phyloP scores from a whole-genome alignment of 2,329 filamentous ascomycete genomes.

The Leptodontidium sp. region DNA sequence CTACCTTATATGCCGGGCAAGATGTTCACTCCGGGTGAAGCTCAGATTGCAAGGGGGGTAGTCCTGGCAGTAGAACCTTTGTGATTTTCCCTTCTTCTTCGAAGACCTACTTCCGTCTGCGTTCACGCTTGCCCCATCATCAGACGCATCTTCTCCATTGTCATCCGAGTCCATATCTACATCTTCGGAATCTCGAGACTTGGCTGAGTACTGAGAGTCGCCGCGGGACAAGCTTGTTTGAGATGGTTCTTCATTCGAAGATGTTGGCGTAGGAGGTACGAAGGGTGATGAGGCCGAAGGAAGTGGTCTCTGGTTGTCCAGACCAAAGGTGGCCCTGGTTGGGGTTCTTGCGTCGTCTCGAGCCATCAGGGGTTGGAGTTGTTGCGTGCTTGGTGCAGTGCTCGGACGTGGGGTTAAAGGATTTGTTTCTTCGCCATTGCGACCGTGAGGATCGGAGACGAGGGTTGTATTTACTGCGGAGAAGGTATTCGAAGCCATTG shows the following conservation, averaged over 20 bases:
- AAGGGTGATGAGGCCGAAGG: slow-evolving; percentile 61
- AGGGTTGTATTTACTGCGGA: slow-evolving; percentile 67
- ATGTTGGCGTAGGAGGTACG: slow-evolving; percentile 54
- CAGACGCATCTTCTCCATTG: slow-evolving; percentile 62
- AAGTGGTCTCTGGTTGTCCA: slow-evolving; percentile 61
- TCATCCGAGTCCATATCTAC: slow-evolving; percentile 73
- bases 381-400: slow-evolving; percentile 53
- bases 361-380: slow-evolving; percentile 48
- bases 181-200: slow-evolving; percentile 71
- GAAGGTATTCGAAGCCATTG: slow-evolving; percentile 67
- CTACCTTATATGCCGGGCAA: slow-evolving; percentile 92
- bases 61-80: slow-evolving; percentile 95
- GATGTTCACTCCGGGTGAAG: slow-evolving; percentile 94
- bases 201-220: slow-evolving; percentile 67
- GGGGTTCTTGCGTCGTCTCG: slow-evolving; percentile 66
- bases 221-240: slow-evolving; percentile 57
- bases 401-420: slow-evolving; percentile 60
- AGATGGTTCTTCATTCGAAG: slow-evolving; percentile 54
- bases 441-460: slow-evolving; percentile 49
- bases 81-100: slow-evolving; percentile 94
- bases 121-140: slow-evolving; percentile 69
- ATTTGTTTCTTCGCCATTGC: slow-evolving; percentile 57
- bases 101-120: slow-evolving; percentile 70
- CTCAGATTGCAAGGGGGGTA: slow-evolving; percentile 93
- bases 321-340: slow-evolving; percentile 64